Conservation (phyloP, 2,329 filamentous ascomycete species). For the Arachnopeziza araneosa region DNA sequence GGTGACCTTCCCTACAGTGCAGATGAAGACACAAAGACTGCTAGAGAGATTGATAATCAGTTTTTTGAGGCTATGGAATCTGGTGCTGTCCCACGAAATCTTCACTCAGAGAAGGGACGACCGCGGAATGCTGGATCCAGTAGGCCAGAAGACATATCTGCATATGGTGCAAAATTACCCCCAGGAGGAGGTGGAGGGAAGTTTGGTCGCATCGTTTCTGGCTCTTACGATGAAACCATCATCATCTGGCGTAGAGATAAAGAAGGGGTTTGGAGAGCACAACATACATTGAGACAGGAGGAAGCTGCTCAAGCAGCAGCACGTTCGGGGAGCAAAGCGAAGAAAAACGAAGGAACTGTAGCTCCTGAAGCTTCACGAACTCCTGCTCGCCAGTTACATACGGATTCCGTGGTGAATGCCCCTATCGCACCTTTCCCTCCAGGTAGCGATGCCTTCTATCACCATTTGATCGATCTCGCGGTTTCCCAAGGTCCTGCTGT, state of each 20-base stretch:
- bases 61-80: slow-evolving; percentile 59
- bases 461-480: slow-evolving; percentile 46
- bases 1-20: slow-evolving; percentile 79
- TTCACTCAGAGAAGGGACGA: slow-evolving; percentile 30
- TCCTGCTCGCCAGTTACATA: not conserved
- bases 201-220: slow-evolving; percentile 93
- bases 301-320: slow-evolving; percentile 53
- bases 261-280: slow-evolving; percentile 77
- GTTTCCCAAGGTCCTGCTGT: slow-evolving; percentile 45
- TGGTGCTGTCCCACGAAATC: slow-evolving; percentile 36
- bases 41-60: slow-evolving; percentile 64
- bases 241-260: slow-evolving; percentile 89
- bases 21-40: slow-evolving; percentile 67
- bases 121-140: slow-evolving; percentile 59
- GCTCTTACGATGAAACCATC: slow-evolving; percentile 92
- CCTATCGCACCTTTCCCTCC: slow-evolving; percentile 27
- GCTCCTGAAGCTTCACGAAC: not conserved
- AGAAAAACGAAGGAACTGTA: not conserved
- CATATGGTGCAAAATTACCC: slow-evolving; percentile 79
- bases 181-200: slow-evolving; percentile 84
- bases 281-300: slow-evolving; percentile 70
- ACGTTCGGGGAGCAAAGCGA: slow-evolving; percentile 6
- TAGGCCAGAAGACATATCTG: slow-evolving; percentile 68
- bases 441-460: slow-evolving; percentile 37
- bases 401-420: not conserved